Conservation (phyloP, 2,329 filamentous ascomycete species). For the Calonectria leucothoes region DNA sequence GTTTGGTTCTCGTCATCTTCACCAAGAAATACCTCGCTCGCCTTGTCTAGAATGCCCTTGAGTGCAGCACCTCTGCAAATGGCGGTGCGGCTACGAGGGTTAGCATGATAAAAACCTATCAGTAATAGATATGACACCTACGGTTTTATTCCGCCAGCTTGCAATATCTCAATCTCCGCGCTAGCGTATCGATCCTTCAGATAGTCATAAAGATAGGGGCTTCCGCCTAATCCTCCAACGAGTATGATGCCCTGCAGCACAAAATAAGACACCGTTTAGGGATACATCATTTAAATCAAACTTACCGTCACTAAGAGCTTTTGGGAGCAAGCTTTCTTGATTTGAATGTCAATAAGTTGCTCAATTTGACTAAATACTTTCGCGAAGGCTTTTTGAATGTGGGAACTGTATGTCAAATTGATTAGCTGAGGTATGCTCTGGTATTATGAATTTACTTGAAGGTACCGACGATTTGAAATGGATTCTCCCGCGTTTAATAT, state of each 20-base stretch:
- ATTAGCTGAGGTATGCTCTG: neutral
- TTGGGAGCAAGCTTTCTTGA: neutral
- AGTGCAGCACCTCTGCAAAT: slow-evolving; percentile 6
- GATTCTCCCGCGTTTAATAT: slow-evolving; percentile 1
- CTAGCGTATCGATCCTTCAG: neutral
- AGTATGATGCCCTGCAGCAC: neutral
- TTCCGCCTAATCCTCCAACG: neutral
- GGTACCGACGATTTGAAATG: neutral
- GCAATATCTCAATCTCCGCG: neutral
- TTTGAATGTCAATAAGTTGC: neutral
- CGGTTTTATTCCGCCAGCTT: neutral
- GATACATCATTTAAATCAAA: neutral
- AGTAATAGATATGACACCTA: neutral
- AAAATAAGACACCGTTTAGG: neutral
- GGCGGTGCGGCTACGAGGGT: neutral
- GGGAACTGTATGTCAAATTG: neutral
- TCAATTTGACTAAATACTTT: neutral
- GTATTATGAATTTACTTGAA: too few species aligned
- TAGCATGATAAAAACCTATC: neutral
- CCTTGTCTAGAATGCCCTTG: slow-evolving; percentile 2
- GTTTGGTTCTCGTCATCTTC: neutral
- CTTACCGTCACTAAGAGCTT: neutral
- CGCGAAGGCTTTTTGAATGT: neutral
- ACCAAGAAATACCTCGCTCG: neutral
- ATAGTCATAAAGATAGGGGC: slow-evolving; percentile 3